Evolutionary conservation across 2,329 filamentous ascomycete species (phyloP).

Genomic region (Atkinsonella texensis): DNA sequence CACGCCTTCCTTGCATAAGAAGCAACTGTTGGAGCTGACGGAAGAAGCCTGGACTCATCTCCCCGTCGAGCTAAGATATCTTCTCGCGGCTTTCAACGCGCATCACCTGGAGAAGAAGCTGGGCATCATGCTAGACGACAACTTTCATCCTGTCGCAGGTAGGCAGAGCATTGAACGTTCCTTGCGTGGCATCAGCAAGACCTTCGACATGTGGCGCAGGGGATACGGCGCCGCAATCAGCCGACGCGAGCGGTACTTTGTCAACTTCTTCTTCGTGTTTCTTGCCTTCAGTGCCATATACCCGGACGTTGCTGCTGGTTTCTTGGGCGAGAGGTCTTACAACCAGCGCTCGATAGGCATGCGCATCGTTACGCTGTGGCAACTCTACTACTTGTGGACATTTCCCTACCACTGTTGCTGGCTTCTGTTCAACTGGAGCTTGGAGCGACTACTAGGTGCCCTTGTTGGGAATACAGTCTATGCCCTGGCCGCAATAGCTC

Average conservation of each 20-base stretch:
- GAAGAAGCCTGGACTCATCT: slow-evolving; percentile 10
- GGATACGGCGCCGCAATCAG: slow-evolving; percentile 9
- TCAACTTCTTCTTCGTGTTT: slow-evolving; percentile 11
- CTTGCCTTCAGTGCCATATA: slow-evolving; percentile 11
- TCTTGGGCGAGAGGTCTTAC: slow-evolving; percentile 11
- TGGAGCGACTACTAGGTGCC: slow-evolving; percentile 11
- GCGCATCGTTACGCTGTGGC: slow-evolving; percentile 10
- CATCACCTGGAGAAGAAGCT: slow-evolving; percentile 9
- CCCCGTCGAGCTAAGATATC: not conserved
- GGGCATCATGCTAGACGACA: not conserved
- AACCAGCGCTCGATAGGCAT: slow-evolving; percentile 12
- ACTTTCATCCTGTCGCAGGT: slow-evolving; percentile 8
- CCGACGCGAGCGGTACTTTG: slow-evolving; percentile 6
- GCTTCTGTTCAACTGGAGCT: slow-evolving; percentile 13
- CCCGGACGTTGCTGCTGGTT: slow-evolving; percentile 10
- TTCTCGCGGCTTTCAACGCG: slow-evolving; percentile 9
- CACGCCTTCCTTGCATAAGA: not conserved
- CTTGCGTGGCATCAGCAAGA: slow-evolving; percentile 6
- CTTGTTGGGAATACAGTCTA: slow-evolving; percentile 12
- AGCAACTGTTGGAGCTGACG: not conserved
- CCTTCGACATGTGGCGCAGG: slow-evolving; percentile 10
- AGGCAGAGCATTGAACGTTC: slow-evolving; percentile 5
- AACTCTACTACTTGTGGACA: slow-evolving; percentile 10
- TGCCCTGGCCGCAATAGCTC: slow-evolving; percentile 10
- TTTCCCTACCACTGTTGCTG: slow-evolving; percentile 10